These are phyloP conservation scores for Solanum boliviense DNA, from an alignment of 257 asterid species.

Conservation along the genomic window DNA sequence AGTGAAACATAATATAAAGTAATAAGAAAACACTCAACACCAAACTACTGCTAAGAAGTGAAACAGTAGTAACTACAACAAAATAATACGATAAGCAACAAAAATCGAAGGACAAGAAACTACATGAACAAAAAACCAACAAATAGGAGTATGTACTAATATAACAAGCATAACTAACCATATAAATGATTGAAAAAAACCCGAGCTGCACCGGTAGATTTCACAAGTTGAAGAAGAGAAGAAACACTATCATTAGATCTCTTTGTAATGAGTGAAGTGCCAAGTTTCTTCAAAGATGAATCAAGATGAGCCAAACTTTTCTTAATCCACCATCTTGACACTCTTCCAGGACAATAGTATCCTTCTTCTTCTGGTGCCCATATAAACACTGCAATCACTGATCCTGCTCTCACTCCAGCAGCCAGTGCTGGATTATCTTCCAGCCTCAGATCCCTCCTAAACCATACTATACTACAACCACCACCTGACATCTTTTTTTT, in stretches of 20 bases:
- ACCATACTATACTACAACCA: constrained; percentile 84
- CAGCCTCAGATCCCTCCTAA: constrained; percentile 89
- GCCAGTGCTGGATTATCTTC: constrained; percentile 90
- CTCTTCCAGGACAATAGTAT: constrained; percentile 68
- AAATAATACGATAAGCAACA: neutral
- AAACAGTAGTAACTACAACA: neutral
- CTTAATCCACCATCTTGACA: constrained; percentile 94
- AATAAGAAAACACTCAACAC: neutral
- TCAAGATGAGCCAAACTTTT: constrained; percentile 78
- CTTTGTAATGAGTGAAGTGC: constrained; percentile 70
- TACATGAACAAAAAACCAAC: neutral
- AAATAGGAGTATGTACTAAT: neutral
- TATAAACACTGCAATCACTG: constrained; percentile 59
- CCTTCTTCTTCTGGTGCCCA: constrained; percentile 99
- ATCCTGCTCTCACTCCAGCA: constrained; percentile 75
- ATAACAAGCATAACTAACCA: constrained; percentile 31
- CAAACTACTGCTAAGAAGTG: neutral
- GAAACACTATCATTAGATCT: constrained; percentile 79
- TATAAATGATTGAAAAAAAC: constrained; percentile 81
- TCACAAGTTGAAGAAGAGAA: constrained; percentile 58
- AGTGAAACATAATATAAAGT: neutral
- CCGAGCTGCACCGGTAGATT: constrained; percentile 68
- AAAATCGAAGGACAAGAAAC: neutral
- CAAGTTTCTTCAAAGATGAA: constrained; percentile 67
- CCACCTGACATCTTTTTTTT: constrained; percentile 40